Base-by-base conservation (phyloP, 129 eudicot genomes). In the Rutidosis leptorrhynchoides region DNA sequence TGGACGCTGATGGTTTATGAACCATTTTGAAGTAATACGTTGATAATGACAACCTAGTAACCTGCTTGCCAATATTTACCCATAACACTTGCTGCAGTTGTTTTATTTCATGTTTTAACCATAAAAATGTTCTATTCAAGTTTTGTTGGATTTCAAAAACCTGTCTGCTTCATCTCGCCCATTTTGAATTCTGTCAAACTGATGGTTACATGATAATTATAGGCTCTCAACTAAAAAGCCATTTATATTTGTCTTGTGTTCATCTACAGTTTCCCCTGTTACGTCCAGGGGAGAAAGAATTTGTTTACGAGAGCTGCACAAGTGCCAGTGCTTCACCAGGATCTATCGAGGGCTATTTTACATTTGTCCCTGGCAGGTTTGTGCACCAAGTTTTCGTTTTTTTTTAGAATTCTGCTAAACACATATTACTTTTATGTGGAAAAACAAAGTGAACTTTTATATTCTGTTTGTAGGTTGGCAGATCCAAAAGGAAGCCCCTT, bases 361-460 rank as follows among this genome's bases (percentile, higher is more conserved):
- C 98, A 45, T 88, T 85, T 65, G 67, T 88, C 55, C 98, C 98
- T 3, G 95, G 98, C 72, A 92, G 95, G 97, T 90, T 14, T 24
- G 63, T 17, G 11, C 11, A 14, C 2, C 2, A 21, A 28, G 16
- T 3, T 26, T 33, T 35, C 17, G 9, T 12, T 1, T 7, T n/a
- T 43, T 2, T 42, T 6, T 14, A 21, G 11, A 2, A 5, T 40
- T 20, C 4, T 61, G 17, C 48, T 30, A 21, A 6, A 56, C 3
- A 25, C 7, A 30, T 21, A 9, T 43, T 24, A 5, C 0, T 66
- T 53, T 19, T 33, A 35, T 15, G 43, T 25, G 70, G 71, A 52
- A 53, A 37, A 40, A 14, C 12, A 37, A 57, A 19, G 11, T 25
- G 9, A 37, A 53, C 6, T 56, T 56, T 7, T 7, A 5, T 59